Evolutionary conservation across 306 rosid species (phyloP).

Genomic region (Vigna radiata): DNA sequence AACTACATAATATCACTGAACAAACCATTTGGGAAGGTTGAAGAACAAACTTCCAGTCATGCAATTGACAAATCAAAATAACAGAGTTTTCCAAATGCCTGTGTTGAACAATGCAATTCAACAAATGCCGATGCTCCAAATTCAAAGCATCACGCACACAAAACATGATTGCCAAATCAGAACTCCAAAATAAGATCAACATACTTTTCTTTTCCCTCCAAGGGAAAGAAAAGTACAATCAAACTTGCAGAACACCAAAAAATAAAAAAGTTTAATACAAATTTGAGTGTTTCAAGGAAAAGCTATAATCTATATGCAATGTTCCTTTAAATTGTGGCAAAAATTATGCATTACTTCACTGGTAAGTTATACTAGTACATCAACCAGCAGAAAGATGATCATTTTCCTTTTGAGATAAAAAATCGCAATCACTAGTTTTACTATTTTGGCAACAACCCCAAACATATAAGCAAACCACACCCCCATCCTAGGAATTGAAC

Average conservation of each 20-base stretch:
- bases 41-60: conserved; percentile 5
- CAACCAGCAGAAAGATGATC: conserved; percentile 39
- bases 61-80: conserved; percentile 35
- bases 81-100: neutral
- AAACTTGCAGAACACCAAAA: neutral
- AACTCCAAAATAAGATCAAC: conserved; percentile 8
- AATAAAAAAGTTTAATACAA: neutral
- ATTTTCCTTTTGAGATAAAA: conserved; percentile 38
- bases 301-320: neutral
- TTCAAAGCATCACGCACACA: conserved; percentile 30
- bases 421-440: conserved; percentile 37
- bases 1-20: conserved; percentile 26
- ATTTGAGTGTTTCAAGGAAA: conserved; percentile 21
- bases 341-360: conserved; percentile 41
- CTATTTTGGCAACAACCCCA: conserved; percentile 17
- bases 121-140: conserved; percentile 32
- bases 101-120: conserved; percentile 31
- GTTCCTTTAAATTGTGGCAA: conserved; percentile 31
- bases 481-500: neutral
- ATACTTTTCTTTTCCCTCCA: conserved; percentile 10
- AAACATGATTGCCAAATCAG: conserved; percentile 27
- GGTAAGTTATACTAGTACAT: conserved; percentile 34
- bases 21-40: conserved; percentile 15
- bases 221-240: neutral
- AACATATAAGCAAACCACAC: conserved; percentile 25